Conservation (phyloP, 2,329 filamentous ascomycete genomes). For the Stagonosporopsis rhizophila region DNA sequence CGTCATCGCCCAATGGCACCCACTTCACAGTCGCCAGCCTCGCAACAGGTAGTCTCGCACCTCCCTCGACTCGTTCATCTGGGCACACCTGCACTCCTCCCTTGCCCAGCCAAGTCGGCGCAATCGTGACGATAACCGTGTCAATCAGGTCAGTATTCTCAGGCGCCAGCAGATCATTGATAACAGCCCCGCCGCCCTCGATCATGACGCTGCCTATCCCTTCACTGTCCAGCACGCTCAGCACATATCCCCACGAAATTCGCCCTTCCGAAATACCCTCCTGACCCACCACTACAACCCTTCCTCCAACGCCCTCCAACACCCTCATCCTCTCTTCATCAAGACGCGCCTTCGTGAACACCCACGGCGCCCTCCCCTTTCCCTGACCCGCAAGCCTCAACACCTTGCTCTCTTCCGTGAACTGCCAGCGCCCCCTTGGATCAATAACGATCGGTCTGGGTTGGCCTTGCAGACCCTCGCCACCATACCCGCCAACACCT, state of each 20-base stretch:
- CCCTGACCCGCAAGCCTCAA: conserved; percentile 69
- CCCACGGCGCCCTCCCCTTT: conserved; percentile 74
- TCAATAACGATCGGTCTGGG: conserved; percentile 86
- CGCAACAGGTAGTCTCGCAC: conserved; percentile 63
- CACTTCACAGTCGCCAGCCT: conserved; percentile 73
- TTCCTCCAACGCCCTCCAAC: conserved; percentile 40
- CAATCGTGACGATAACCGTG: conserved; percentile 85
- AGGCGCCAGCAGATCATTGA: conserved; percentile 78
- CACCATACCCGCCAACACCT: conserved; percentile 64
- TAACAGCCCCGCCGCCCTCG: conserved; percentile 83
- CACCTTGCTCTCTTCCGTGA: conserved; percentile 67
- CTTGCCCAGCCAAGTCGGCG: conserved; percentile 86
- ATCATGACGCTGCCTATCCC: conserved; percentile 85
- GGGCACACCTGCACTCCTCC: conserved; percentile 84
- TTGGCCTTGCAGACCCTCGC: conserved; percentile 63
- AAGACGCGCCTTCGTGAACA: conserved; percentile 56
- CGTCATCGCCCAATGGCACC: conserved; percentile 81
- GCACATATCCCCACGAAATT: conserved; percentile 66
- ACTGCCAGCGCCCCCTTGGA: conserved; percentile 75
- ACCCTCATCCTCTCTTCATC: conserved; percentile 39
- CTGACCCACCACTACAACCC: conserved; percentile 23
- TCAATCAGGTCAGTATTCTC: conserved; percentile 69
- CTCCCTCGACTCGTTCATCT: conserved; percentile 60
- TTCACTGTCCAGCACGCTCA: conserved; percentile 64
- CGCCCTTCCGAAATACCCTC: background rate